Conservation (phyloP, 2,329 filamentous ascomycete species). For the Colletotrichum euphorbiae region DNA sequence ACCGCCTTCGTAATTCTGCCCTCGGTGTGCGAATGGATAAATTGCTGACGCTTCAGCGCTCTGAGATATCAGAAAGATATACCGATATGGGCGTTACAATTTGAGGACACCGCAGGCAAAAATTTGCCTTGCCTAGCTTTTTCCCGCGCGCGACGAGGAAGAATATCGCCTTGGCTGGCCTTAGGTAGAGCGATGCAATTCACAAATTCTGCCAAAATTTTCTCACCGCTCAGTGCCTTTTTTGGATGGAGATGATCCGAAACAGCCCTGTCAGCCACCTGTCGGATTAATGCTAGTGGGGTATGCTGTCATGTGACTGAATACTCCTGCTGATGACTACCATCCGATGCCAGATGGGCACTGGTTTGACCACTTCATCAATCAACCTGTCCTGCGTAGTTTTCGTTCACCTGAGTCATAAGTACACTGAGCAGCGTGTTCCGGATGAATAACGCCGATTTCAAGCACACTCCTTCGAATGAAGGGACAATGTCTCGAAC, state of each 20-base stretch:
- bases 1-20: constrained; percentile 40
- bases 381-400: no score
- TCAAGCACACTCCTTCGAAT: no score
- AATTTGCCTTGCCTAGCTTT: constrained; percentile 33
- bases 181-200: constrained; percentile 35
- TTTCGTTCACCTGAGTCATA: no score
- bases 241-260: constrained; percentile 31
- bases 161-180: constrained; percentile 24
- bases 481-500: no score
- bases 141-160: constrained; percentile 23
- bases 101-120: constrained; percentile 16
- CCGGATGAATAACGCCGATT: no score
- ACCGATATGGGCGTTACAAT: neutral
- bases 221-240: constrained; percentile 48
- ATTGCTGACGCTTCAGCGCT: constrained; percentile 30
- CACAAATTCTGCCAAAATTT: constrained; percentile 57
- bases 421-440: no score
- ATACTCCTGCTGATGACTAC: no score
- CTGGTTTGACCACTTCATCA: no score
- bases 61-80: neutral
- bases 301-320: constrained; percentile 15
- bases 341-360: neutral
- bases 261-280: constrained; percentile 14
- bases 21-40: constrained; percentile 14
- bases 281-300: constrained; percentile 31